These are phyloP conservation scores for Pythium angustatum DNA, from an alignment of 352 stramenopile species.

Conservation along the genomic window DNA sequence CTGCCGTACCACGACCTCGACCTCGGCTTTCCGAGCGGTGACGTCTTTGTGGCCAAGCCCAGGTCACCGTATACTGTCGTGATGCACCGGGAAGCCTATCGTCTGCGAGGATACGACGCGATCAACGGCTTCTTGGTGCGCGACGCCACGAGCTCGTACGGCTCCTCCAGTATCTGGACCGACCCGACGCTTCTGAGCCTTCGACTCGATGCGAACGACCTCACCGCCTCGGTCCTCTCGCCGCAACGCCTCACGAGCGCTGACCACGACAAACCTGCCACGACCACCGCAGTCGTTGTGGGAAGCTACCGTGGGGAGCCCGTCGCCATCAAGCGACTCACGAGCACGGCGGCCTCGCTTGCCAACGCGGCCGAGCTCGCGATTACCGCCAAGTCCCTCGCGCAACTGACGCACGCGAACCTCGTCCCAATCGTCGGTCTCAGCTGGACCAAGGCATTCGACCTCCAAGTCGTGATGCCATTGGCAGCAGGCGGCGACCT, in stretches of 20 bases:
- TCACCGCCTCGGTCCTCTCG: background rate
- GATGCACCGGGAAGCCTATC: too few relatives aligned
- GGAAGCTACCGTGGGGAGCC: background rate
- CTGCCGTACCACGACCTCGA: background rate
- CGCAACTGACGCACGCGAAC: slow-evolving; percentile 53
- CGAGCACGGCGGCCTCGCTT: background rate
- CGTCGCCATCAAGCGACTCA: background rate
- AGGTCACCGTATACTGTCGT: too few relatives aligned
- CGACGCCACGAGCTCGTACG: background rate
- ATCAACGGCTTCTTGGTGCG: background rate
- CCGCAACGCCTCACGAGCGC: background rate
- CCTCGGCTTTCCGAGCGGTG: background rate
- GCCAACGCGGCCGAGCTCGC: background rate
- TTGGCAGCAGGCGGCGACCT: slow-evolving; percentile 72
- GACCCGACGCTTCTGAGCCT: background rate
- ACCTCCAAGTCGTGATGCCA: slow-evolving; percentile 64
- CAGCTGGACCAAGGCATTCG: slow-evolving; percentile 57
- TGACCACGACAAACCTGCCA: background rate
- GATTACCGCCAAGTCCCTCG: slow-evolving; percentile 37
- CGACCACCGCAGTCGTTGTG: background rate
- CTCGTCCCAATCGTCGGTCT: slow-evolving; percentile 69
- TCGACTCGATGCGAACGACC: background rate
- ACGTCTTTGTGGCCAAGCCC: too few relatives aligned
- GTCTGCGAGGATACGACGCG: too few relatives aligned
- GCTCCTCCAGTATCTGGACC: background rate